phyloP scores from a whole-genome alignment of 1,284 basidiomycete species.

The Ustilago trichophora region DNA sequence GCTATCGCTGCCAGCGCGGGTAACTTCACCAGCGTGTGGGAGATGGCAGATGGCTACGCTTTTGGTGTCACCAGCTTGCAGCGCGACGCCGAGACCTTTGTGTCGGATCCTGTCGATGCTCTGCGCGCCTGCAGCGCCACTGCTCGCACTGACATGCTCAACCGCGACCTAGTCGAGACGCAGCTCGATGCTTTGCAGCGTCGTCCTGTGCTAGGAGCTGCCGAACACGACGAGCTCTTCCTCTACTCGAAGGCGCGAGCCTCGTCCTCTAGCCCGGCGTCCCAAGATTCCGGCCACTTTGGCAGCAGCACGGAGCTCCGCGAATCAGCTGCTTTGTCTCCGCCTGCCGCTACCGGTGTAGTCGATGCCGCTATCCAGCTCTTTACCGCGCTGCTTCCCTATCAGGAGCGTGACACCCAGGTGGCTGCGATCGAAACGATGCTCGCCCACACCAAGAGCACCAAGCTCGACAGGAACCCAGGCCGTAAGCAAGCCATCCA shows the following conservation, averaged over 20 bases:
- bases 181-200: constrained; percentile 79
- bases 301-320: constrained; percentile 8
- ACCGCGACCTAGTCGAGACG: constrained; percentile 80
- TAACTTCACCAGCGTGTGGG: constrained; percentile 85
- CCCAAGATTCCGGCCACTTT: constrained; percentile 14
- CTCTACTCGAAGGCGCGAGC: constrained; percentile 70
- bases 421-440: constrained; percentile 77
- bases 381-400: constrained; percentile 79
- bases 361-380: constrained; percentile 89
- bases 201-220: constrained; percentile 81
- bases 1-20: constrained; percentile 89
- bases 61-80: constrained; percentile 85
- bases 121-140: constrained; percentile 23
- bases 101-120: constrained; percentile 38
- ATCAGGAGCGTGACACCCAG: constrained; percentile 78
- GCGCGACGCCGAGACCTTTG: constrained; percentile 60
- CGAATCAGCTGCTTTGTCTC: constrained; percentile 75
- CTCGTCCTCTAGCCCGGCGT: not conserved
- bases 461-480: constrained; percentile 85
- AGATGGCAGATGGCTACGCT: constrained; percentile 85
- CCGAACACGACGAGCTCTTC: constrained; percentile 85
- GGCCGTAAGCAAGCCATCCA: constrained; percentile 87
- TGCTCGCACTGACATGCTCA: constrained; percentile 71
- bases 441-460: constrained; percentile 73
- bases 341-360: constrained; percentile 81